Conservation (phyloP, 1,284 basidiomycete species). For the Gomphus bonarii region DNA sequence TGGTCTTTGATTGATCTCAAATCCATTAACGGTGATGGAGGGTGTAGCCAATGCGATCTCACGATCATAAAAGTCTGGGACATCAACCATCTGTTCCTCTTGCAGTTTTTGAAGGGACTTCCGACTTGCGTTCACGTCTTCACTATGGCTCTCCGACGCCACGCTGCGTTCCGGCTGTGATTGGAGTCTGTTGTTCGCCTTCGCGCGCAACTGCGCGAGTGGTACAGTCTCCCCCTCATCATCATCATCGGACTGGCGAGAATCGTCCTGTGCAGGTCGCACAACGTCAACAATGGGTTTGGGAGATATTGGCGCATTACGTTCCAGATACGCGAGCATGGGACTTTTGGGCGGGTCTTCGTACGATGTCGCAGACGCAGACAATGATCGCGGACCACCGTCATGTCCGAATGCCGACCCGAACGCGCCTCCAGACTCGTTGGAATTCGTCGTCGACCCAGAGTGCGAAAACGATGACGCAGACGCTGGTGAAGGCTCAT, state of each 20-base stretch:
- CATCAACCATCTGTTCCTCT: background rate
- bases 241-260: slow-evolving; percentile 24
- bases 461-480: slow-evolving; percentile 2
- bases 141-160: slow-evolving; percentile 20
- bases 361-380: slow-evolving; percentile 13
- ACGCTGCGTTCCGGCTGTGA: slow-evolving; percentile 10
- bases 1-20: background rate
- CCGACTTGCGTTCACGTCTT: background rate
- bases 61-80: background rate
- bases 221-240: slow-evolving; percentile 17
- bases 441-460: slow-evolving; percentile 12
- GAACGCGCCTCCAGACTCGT: background rate
- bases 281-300: slow-evolving; percentile 6
- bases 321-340: slow-evolving; percentile 4
- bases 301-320: slow-evolving; percentile 15
- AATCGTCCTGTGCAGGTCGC: slow-evolving; percentile 20
- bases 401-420: background rate
- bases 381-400: slow-evolving; percentile 9
- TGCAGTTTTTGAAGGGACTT: background rate
- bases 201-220: slow-evolving; percentile 13
- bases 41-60: background rate
- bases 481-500: slow-evolving; percentile 4
- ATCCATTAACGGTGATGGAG: slow-evolving; percentile 12
- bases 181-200: background rate
- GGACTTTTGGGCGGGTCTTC: slow-evolving; percentile 15